Conservation (phyloP, 805 yeast species). For the Debaryomyces maramus region DNA sequence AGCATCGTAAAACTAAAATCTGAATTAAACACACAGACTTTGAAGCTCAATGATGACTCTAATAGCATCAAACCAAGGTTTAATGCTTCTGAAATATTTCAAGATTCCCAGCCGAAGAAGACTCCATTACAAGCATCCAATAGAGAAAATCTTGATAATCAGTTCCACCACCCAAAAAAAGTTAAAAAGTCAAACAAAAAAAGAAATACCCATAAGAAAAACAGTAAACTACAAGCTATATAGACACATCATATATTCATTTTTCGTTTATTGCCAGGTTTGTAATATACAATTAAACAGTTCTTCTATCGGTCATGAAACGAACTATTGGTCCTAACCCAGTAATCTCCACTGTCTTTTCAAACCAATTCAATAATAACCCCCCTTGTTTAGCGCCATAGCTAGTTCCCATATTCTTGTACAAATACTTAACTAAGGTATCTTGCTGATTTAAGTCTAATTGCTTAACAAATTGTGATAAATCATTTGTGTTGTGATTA, state of each 20-base stretch:
- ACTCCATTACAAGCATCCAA: slow-evolving; percentile 1
- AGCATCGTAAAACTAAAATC: slow-evolving; percentile 1
- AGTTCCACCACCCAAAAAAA: slow-evolving; percentile 1
- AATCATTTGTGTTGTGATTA: slow-evolving; percentile 66
- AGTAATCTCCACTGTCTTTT: slow-evolving; percentile 76
- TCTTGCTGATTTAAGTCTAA: slow-evolving; percentile 70
- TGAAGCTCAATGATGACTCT: not conserved
- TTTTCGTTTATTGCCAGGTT: not conserved
- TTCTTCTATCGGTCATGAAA: slow-evolving; percentile 81
- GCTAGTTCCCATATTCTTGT: slow-evolving; percentile 77
- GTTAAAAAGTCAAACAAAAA: slow-evolving; percentile 8
- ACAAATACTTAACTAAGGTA: slow-evolving; percentile 77
- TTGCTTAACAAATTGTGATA: slow-evolving; percentile 56
- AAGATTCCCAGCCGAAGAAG: not conserved
- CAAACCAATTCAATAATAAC: slow-evolving; percentile 84
- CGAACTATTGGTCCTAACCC: slow-evolving; percentile 91
- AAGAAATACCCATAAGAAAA: not conserved
- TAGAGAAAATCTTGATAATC: not conserved
- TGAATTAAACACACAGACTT: not conserved
- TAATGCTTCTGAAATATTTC: slow-evolving; percentile 4
- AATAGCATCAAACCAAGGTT: not conserved
- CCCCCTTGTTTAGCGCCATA: slow-evolving; percentile 88
- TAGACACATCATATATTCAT: not conserved
- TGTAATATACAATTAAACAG: slow-evolving; percentile 44
- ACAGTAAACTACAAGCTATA: not conserved